A percentile compares a stretch with the other conserved stretches of the same genome.
Conservation (phyloP, 2,329 filamentous ascomycete genomes). For the Achaetomium macrosporum region DNA sequence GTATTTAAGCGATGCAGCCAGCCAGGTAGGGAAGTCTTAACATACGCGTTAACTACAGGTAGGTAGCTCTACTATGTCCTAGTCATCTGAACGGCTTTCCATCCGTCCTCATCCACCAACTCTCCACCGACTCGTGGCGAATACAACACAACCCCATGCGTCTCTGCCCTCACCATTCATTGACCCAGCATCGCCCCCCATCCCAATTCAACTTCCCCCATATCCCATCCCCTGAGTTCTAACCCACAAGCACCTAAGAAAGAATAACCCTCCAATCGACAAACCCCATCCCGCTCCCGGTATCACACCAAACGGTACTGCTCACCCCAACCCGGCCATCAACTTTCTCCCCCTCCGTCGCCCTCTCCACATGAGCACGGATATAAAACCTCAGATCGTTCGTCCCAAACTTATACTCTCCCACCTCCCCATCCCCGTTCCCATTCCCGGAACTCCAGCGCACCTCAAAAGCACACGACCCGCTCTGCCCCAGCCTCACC, state of each 20-base stretch:
- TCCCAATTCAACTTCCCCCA: not conserved
- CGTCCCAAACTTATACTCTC: constrained; percentile 11
- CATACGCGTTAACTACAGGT: too few species aligned
- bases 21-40: too few species aligned
- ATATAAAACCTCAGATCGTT: constrained; percentile 12
- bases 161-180: too few species aligned
- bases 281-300: not conserved
- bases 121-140: too few species aligned
- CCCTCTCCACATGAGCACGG: not conserved
- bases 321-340: not conserved
- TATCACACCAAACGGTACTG: not conserved
- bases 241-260: not conserved
- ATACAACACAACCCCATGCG: too few species aligned
- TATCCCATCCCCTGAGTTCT: not conserved
- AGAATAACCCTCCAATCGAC: constrained; percentile 6
- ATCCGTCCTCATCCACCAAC: too few species aligned
- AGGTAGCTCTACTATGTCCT: too few species aligned
- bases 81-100: too few species aligned
- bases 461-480: constrained; percentile 13
- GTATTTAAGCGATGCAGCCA: too few species aligned
- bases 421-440: not conserved
- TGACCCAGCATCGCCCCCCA: too few species aligned
- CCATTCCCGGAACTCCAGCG: not conserved
- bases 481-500: constrained; percentile 6
- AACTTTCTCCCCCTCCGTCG: too few species aligned